A percentile compares a stretch with the other conserved stretches of the same genome.
Evolutionary conservation across 2,329 filamentous ascomycete genomes (phyloP).

Genomic region (Phaeosphaeriaceae sp.): DNA sequence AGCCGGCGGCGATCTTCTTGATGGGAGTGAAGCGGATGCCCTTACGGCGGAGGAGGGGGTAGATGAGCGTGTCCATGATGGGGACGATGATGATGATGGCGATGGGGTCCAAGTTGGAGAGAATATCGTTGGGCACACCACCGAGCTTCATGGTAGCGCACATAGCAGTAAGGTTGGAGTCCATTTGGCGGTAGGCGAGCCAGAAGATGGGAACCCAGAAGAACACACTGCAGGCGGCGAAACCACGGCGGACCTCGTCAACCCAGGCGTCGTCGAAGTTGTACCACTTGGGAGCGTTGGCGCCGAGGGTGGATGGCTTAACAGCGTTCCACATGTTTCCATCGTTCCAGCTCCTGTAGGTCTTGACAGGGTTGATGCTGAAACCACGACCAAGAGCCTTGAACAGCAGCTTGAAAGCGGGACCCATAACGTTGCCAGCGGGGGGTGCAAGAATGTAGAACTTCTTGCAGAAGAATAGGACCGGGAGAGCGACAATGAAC

Average conservation of each 20-base stretch:
- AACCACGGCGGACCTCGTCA: slow-evolving; percentile 75
- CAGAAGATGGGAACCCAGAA: slow-evolving; percentile 71
- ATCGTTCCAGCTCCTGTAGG: slow-evolving; percentile 62
- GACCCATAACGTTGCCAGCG: slow-evolving; percentile 71
- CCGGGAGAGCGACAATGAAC: slow-evolving; percentile 66
- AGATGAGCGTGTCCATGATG: slow-evolving; percentile 69
- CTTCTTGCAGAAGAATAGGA: slow-evolving; percentile 67
- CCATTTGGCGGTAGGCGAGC: slow-evolving; percentile 73
- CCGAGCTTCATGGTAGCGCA: slow-evolving; percentile 70
- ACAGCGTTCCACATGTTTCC: slow-evolving; percentile 68
- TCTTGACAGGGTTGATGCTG: slow-evolving; percentile 63
- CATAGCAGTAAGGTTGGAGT: slow-evolving; percentile 70
- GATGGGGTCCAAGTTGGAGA: slow-evolving; percentile 78
- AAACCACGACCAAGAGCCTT: slow-evolving; percentile 61
- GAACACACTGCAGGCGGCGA: slow-evolving; percentile 47
- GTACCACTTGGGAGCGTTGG: slow-evolving; percentile 71
- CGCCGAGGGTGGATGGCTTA: slow-evolving; percentile 68
- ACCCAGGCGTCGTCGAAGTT: slow-evolving; percentile 83
- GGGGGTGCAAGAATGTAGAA: slow-evolving; percentile 68
- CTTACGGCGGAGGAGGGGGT: slow-evolving; percentile 69
- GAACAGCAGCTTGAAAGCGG: slow-evolving; percentile 66
- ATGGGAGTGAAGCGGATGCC: slow-evolving; percentile 75
- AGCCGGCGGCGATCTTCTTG: slow-evolving; percentile 76
- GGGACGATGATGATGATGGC: slow-evolving; percentile 78
- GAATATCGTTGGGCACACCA: slow-evolving; percentile 78